Evolutionary conservation across 2,329 filamentous ascomycete genomes (phyloP).

Genomic region (Periconia sp.): DNA sequence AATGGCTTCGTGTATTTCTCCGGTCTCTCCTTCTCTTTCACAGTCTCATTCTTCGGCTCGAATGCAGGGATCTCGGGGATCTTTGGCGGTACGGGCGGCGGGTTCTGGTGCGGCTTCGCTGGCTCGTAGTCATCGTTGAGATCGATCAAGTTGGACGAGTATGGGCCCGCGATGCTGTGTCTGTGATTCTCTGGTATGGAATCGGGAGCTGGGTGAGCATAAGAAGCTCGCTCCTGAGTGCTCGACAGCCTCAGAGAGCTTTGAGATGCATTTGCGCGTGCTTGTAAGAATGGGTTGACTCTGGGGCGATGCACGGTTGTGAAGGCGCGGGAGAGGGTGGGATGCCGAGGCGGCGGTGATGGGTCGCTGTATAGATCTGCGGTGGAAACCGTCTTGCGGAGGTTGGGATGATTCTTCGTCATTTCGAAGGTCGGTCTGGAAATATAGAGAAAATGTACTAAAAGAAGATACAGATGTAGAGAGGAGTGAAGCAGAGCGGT

Average conservation of each 20-base stretch:
- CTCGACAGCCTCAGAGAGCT: slow-evolving; percentile 6
- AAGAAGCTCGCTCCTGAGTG: slow-evolving; percentile 7
- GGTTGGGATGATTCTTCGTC: slow-evolving; percentile 41
- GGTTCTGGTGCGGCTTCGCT: slow-evolving; percentile 27
- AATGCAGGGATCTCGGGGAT: slow-evolving; percentile 25
- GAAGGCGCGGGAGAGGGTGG: slow-evolving; percentile 33
- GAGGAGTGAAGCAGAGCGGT: slow-evolving; percentile 1
- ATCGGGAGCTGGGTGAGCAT: background rate
- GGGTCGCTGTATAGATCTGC: slow-evolving; percentile 42
- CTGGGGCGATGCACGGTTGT: slow-evolving; percentile 30
- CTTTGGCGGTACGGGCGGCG: slow-evolving; percentile 43
- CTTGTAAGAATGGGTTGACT: slow-evolving; percentile 20
- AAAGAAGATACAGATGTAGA: background rate
- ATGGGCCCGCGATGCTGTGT: slow-evolving; percentile 34
- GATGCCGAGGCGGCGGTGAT: slow-evolving; percentile 32
- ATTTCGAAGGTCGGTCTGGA: slow-evolving; percentile 16
- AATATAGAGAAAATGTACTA: background rate
- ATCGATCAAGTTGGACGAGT: slow-evolving; percentile 33
- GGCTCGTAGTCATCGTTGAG: slow-evolving; percentile 31
- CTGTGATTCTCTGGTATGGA: slow-evolving; percentile 17
- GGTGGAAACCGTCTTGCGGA: slow-evolving; percentile 39
- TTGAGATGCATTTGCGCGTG: slow-evolving; percentile 7
- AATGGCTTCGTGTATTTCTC: slow-evolving; percentile 75
- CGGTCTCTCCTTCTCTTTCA: slow-evolving; percentile 28
- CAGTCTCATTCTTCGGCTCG: slow-evolving; percentile 9